A percentile compares a stretch with the other conserved stretches of the same genome.
Conservation (phyloP, 192 early-diverging fungal species). For the Pilaira anomala region DNA sequence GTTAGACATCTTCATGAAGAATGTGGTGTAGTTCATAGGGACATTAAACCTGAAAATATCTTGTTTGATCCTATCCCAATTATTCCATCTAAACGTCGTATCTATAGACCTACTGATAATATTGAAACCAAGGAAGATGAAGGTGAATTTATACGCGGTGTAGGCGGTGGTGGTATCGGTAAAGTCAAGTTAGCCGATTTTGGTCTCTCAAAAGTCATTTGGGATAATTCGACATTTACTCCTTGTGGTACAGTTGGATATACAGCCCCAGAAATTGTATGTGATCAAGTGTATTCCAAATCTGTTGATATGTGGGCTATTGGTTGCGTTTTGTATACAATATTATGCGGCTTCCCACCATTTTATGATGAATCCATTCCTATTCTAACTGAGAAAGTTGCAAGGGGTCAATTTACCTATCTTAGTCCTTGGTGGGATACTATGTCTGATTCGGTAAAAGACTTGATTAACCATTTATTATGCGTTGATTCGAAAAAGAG, state of each 20-base stretch:
- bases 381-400: constrained; percentile 79
- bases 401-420: constrained; percentile 80
- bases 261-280: constrained; percentile 90
- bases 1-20: constrained; percentile 82
- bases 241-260: constrained; percentile 93
- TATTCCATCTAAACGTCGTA: constrained; percentile 43
- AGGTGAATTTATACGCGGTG: constrained; percentile 64
- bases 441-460: constrained; percentile 72
- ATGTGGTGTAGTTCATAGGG: constrained; percentile 76
- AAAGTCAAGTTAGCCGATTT: constrained; percentile 86
- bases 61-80: constrained; percentile 70
- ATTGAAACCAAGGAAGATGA: constrained; percentile 66
- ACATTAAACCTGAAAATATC: constrained; percentile 93
- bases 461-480: constrained; percentile 66
- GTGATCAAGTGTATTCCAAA: constrained; percentile 74
- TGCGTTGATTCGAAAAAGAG: constrained; percentile 67
- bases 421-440: constrained; percentile 90
- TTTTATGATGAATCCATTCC: constrained; percentile 82
- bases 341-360: constrained; percentile 78
- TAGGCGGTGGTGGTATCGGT: constrained; percentile 83
- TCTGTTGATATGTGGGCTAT: constrained; percentile 86
- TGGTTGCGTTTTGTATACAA: constrained; percentile 81
- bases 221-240: constrained; percentile 79
- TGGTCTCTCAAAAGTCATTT: constrained; percentile 83
- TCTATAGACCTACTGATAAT: constrained; percentile 39